These are phyloP conservation scores for Fusarium sp. DNA, from an alignment of 2,329 filamentous ascomycete species.

Conservation along the genomic window DNA sequence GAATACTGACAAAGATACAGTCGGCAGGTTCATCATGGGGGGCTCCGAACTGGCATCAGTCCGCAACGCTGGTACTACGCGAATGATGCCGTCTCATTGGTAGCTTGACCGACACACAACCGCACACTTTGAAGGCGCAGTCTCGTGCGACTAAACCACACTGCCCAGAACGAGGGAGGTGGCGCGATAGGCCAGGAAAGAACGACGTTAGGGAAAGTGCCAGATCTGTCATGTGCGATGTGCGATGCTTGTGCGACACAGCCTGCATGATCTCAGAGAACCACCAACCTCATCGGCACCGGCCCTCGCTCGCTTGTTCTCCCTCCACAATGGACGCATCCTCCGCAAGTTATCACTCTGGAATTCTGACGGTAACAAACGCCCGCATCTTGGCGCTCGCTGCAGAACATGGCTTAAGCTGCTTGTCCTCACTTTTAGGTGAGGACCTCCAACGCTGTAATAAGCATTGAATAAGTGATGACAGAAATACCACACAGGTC, in stretches of 20 bases:
- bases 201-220: constrained; percentile 42
- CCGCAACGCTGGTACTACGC: constrained; percentile 43
- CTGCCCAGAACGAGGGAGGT: constrained; percentile 33
- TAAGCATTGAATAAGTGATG: constrained; percentile 5
- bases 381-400: constrained; percentile 8
- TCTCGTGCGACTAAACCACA: constrained; percentile 40
- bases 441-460: constrained; percentile 11
- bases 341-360: constrained; percentile 22
- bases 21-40: constrained; percentile 8
- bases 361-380: constrained; percentile 6
- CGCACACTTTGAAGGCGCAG: constrained; percentile 29
- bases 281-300: constrained; percentile 45
- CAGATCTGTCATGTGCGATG: constrained; percentile 49
- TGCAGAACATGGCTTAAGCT: constrained; percentile 8
- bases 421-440: constrained; percentile 1
- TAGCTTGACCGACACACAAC: constrained; percentile 40
- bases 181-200: constrained; percentile 32
- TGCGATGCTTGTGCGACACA: constrained; percentile 45
- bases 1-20: background rate
- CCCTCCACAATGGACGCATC: constrained; percentile 35
- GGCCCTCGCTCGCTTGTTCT: constrained; percentile 50
- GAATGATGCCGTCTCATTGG: constrained; percentile 45
- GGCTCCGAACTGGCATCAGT: constrained; percentile 44
- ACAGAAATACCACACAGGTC: constrained; percentile 5
- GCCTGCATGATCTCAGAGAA: constrained; percentile 51